These are phyloP conservation scores for Isatis tinctoria DNA, from an alignment of 345 rosid species.

Conservation along the genomic window DNA sequence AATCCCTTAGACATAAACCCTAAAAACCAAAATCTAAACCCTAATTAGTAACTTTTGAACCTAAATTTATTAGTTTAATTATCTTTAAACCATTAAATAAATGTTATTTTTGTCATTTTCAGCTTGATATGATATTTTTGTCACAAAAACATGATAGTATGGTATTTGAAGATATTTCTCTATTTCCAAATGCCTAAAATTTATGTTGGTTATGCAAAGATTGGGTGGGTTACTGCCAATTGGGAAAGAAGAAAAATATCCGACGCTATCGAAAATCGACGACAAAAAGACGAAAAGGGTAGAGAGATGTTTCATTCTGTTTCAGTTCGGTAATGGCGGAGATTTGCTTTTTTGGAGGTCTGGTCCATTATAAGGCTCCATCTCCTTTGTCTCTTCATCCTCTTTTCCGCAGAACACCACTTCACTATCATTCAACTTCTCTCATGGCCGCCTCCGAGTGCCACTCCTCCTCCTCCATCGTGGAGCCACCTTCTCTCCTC, in stretches of 20 bases:
- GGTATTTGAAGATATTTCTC: too few relatives aligned
- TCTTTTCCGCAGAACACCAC: constrained; percentile 3
- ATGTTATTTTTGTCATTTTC: too few relatives aligned
- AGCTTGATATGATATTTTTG: too few relatives aligned
- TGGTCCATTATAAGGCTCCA: constrained; percentile 23
- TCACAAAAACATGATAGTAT: too few relatives aligned
- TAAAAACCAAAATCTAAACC: too few relatives aligned
- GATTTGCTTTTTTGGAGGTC: constrained; percentile 25
- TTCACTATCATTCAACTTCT: constrained; percentile 9
- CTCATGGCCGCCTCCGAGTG: constrained; percentile 37
- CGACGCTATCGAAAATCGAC: background rate
- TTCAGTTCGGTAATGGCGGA: constrained; percentile 58
- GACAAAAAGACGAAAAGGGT: background rate
- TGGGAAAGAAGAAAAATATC: background rate
- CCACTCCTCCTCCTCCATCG: constrained; percentile 29
- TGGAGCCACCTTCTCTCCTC: constrained; percentile 64
- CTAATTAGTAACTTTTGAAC: too few relatives aligned
- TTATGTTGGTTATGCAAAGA: background rate
- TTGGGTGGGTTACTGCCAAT: background rate
- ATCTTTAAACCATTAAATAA: too few relatives aligned
- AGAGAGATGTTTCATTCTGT: constrained; percentile 1
- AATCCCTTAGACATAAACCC: too few relatives aligned
- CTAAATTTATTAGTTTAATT: too few relatives aligned
- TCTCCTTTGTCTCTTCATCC: constrained; percentile 13
- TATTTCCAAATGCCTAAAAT: background rate